Base-by-base conservation (phyloP, 768 basidiomycete species). In the Termitomyces sp. region DNA sequence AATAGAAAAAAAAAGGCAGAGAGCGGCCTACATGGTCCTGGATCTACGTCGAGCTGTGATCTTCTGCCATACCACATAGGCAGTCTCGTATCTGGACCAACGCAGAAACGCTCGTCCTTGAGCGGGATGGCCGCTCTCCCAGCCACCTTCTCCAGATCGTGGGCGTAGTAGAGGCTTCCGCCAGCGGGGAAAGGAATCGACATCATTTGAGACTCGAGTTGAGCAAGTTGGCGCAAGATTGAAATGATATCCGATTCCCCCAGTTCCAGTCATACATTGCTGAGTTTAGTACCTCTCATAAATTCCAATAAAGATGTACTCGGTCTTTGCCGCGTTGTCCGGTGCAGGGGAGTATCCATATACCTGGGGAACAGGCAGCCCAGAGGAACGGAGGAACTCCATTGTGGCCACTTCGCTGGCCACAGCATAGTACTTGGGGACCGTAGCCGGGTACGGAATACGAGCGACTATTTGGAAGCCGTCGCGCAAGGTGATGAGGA, bases 321-420 rank as follows among this genome's bases (percentile, higher is more conserved):
- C 24, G 7, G 48, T 49, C 7, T 32, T 28, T 4, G 48, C 24
- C 5, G 8, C 7, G 16, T 49, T 49, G 48, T 32, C 16, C 28
- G 48, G 16, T 3, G 0, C 28, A 9, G 48, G 24, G 2, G 28
- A 32, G 24, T 48, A 24, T 48, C 46, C 22, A 18, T n/a, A 42
- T 18, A 42, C 7, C 15, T 16, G 2, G 22, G 20, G 45, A 4
- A 24, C 24, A 24, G 18, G 46, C 13, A 24, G 5, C 46, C 22
- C 22, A 24, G 46, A 24, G 6, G 24, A 15, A 15, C 46, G 22
- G 3, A 48, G 46, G 1, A 42, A 89, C 40, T 49, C 68, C 72
- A 82, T 74, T 3, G 81, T 82, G 22, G 80, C 80, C 28, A 78
- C 79, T 63, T 82, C 81, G 64, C 79, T 81, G 7, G 81, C 79